Conservation (phyloP, 352 stramenopile genomes). For the Pythium folliculosum region DNA sequence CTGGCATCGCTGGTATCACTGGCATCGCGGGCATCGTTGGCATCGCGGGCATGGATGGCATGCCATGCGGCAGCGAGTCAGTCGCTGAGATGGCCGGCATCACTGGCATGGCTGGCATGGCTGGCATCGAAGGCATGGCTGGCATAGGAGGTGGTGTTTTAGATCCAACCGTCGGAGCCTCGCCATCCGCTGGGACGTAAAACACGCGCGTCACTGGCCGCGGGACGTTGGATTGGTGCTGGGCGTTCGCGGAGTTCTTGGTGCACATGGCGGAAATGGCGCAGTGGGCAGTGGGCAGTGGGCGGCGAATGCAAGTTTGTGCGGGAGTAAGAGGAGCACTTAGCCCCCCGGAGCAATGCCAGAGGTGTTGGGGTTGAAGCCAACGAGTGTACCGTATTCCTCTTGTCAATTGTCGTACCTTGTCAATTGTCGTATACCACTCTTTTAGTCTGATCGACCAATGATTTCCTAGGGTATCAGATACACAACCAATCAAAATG, state of each 20-base stretch:
- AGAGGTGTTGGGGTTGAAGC: too few species aligned
- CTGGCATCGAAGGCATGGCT: background rate
- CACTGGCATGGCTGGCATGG: background rate
- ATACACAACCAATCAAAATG: too few species aligned
- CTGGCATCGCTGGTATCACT: background rate
- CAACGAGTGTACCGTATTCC: too few species aligned
- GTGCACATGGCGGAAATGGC: background rate
- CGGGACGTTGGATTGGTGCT: background rate
- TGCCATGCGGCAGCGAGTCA: background rate
- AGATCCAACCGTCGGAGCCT: too few species aligned
- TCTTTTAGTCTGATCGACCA: too few species aligned
- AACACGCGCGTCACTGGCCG: background rate
- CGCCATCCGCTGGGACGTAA: background rate
- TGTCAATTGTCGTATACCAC: too few species aligned
- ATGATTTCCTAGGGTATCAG: too few species aligned
- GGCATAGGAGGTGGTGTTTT: background rate
- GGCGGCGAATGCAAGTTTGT: background rate
- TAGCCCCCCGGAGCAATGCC: too few species aligned
- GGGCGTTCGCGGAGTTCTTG: background rate
- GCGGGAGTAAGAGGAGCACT: too few species aligned
- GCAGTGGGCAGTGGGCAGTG: too few species aligned
- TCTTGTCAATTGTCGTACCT: too few species aligned
- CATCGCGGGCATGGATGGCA: background rate
- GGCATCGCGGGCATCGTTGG: constrained; percentile 1
- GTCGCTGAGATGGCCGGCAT: background rate